Percentiles rank a stretch among this genome's conserved stretches.
Evolutionary conservation across 441 rosid genomes (phyloP).

Genomic region (Eugenia klotzschiana): DNA sequence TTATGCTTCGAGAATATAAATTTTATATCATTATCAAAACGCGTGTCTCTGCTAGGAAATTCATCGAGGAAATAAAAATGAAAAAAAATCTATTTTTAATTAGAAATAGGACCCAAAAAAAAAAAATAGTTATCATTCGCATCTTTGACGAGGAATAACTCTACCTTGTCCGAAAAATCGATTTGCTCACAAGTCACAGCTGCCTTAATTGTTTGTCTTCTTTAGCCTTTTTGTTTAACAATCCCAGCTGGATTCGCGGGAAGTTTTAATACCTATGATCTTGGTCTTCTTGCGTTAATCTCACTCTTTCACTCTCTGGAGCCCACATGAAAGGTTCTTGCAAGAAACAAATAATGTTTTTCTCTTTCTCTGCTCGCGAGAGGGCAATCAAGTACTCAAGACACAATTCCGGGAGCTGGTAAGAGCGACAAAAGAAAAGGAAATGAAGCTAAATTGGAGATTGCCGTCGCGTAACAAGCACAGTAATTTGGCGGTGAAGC

Average conservation of each 20-base stretch:
- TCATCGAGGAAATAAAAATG: too few species aligned
- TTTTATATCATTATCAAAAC: too few species aligned
- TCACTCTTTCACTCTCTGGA: background rate
- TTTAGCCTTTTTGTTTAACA: background rate
- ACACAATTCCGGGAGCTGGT: background rate
- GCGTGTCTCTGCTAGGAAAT: too few species aligned
- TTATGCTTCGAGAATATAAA: too few species aligned
- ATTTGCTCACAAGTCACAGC: too few species aligned
- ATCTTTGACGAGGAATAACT: too few species aligned
- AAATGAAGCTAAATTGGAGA: constrained; percentile 40
- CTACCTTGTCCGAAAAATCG: too few species aligned
- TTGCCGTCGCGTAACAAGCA: constrained; percentile 22
- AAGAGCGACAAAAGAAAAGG: background rate
- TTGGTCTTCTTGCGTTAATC: background rate
- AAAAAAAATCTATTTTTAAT: too few species aligned
- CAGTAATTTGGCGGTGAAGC: constrained; percentile 36
- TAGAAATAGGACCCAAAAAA: too few species aligned
- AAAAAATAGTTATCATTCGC: too few species aligned
- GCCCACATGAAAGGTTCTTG: background rate
- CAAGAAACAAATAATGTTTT: background rate
- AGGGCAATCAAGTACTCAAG: background rate
- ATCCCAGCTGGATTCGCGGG: background rate
- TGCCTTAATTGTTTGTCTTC: background rate
- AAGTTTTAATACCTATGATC: background rate
- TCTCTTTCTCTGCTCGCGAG: background rate